Percentiles rank a stretch among this genome's conserved stretches.
Evolutionary conservation across 441 rosid genomes (phyloP).

Genomic region (Euphorbia schlechtendalii): DNA sequence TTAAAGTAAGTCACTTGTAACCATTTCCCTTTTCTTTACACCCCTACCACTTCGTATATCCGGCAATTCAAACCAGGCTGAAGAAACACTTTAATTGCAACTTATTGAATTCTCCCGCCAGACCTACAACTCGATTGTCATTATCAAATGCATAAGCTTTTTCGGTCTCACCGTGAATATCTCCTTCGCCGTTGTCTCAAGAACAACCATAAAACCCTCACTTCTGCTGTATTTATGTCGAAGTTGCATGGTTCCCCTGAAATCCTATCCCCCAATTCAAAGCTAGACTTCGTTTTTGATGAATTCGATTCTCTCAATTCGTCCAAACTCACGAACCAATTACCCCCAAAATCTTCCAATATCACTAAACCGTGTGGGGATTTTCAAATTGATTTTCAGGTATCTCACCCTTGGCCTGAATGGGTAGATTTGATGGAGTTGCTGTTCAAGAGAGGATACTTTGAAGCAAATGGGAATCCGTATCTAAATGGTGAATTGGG

Average conservation of each 20-base stretch:
- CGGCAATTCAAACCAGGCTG: too few relatives aligned
- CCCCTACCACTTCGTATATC: too few relatives aligned
- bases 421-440: slow-evolving; percentile 65
- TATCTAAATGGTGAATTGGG: slow-evolving; percentile 29
- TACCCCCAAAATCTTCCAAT: slow-evolving; percentile 9
- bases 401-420: slow-evolving; percentile 74
- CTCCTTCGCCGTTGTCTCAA: slow-evolving; percentile 15
- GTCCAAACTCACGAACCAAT: slow-evolving; percentile 21
- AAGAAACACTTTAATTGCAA: too few relatives aligned
- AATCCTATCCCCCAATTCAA: slow-evolving; percentile 21
- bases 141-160: slow-evolving; percentile 28
- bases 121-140: not conserved
- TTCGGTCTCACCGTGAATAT: slow-evolving; percentile 18
- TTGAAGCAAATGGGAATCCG: slow-evolving; percentile 37
- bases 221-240: slow-evolving; percentile 20
- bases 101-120: slow-evolving; percentile 7
- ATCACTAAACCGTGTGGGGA: not conserved
- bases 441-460: slow-evolving; percentile 51
- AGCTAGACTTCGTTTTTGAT: slow-evolving; percentile 18
- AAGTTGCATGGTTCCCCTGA: slow-evolving; percentile 24
- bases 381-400: slow-evolving; percentile 17
- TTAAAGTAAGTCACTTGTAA: too few relatives aligned
- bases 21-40: too few relatives aligned
- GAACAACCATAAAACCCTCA: slow-evolving; percentile 4
- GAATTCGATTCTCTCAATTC: slow-evolving; percentile 25